These are phyloP conservation scores for Tephrocybe sp. DNA, from an alignment of 768 basidiomycete species.

Conservation along the genomic window DNA sequence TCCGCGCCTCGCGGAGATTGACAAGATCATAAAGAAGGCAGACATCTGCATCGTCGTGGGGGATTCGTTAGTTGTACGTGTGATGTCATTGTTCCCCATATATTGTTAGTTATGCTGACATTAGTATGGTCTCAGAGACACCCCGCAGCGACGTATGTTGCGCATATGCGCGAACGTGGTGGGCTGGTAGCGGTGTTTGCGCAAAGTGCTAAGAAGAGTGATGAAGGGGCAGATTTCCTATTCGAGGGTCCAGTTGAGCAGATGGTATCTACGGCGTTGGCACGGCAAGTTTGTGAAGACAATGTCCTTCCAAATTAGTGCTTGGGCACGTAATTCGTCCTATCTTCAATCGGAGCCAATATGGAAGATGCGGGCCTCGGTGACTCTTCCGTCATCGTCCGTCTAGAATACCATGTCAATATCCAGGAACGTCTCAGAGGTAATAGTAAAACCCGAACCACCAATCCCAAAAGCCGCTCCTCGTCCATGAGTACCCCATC, in stretches of 20 bases:
- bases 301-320: too few relatives aligned
- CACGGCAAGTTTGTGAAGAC: too few relatives aligned
- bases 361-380: slow-evolving; percentile 9
- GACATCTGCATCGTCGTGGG: slow-evolving; percentile 5
- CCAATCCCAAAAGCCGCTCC: slow-evolving; percentile 36
- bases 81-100: neutral
- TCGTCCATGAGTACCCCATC: slow-evolving; percentile 40
- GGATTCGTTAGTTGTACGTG: neutral
- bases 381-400: slow-evolving; percentile 7
- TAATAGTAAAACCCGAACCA: slow-evolving; percentile 22
- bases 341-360: slow-evolving; percentile 1
- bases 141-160: neutral
- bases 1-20: neutral
- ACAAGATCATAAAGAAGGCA: neutral
- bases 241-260: neutral
- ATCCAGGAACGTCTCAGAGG: neutral
- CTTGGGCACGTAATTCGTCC: too few relatives aligned
- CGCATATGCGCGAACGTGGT: neutral
- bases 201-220: neutral
- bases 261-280: neutral
- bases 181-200: neutral
- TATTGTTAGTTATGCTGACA: neutral
- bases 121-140: neutral
- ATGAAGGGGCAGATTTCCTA: neutral
- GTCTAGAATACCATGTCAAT: slow-evolving; percentile 2